Evolutionary conservation across 1,139 yeast genomes (phyloP), one percentile per base, ranked within the genome.

Genomic region (Nakaseomyces uthaithaninus): DNA sequence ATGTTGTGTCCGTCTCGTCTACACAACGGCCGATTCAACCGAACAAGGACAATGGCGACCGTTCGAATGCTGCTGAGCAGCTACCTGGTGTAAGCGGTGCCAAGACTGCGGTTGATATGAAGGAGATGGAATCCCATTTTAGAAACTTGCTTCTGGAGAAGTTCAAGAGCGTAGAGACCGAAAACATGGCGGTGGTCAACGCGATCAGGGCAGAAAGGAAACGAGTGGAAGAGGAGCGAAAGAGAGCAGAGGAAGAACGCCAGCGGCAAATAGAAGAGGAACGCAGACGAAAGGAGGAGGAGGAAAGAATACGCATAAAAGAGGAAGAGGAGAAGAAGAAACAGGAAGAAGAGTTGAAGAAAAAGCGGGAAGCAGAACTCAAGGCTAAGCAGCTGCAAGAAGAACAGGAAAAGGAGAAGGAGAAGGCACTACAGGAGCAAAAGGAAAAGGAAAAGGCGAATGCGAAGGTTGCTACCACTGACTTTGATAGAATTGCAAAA

Each of bases 401-500:
- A 40, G 45, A 41, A 27, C 33, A 40, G 15, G 38, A 41, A 27
- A 34, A 40, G 15, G 38, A 40, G 26, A 38, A 39, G 23, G 43
- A 45, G 27, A 37, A 43, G 15, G 44, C 44, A 14, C 48, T 37
- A 18, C 41, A 43, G 12, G 41, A 38, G 12, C 16, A 22, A 19
- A 24, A 38, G 20, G 34, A 28, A 23, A 30, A 26, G 15, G 42
- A 38, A 19, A 36, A 38, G 17, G 42, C 36, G 28, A 34, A 33
- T 28, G 33, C 44, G 25, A 39, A 39, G 17, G 41, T 33, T 36
- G 41, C 49, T n/a, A 41, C 41, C 9, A 38, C 45, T 20, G 36
- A 45, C 33, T 43, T 44, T 25, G 43, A 44, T 25, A 23, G 7
- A 22, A 68, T 83, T 8, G 76, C 74, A 37, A 53, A 57, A 19